Evolutionary conservation across 352 stramenopile species (phyloP), one percentile per base, ranked within the genome.

Genomic region (Halophytophthora batemanensis): DNA sequence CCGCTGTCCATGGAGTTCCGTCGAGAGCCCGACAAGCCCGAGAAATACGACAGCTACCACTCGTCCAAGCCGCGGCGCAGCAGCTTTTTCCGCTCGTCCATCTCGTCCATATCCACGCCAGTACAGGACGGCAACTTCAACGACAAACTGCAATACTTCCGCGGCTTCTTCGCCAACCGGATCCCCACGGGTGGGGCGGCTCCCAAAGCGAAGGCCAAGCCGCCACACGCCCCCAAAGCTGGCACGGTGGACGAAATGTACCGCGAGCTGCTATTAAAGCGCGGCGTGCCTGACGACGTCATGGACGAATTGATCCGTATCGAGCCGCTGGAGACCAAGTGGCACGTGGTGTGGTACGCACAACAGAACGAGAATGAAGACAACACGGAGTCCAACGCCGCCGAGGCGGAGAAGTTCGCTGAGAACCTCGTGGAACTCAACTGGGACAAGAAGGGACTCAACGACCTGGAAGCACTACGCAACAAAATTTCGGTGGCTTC

Each of bases 161-260:
- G 82, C 11, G 82, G 82, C 18, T 93, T 93, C 48, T 93, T 91
- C 49, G 75, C 82, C 13, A 90, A 87, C 19, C 74, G 79, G 25
- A 86, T 93, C 49, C 80, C 82, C 0, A 93, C 82, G 3, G 76
- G 80, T 28, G 77, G 77, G 10, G 64, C 82, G 13, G 74, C 76
- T 0, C 66, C 74, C 1, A 91, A 89, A 43, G 54, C 69, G n/a
- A 82, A 88, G 50, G 77, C 87, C 31, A 89, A 88, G 42, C 70
- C 77, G 0, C 62, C 70, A 2, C 77, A 77, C 33, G 69, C 72
- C 15, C 74, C 77, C 7, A 81, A 75, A 44, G 62, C 64, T 29
- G 82, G 87, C 13, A 88, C 76, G 0, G 82, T 93, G n/a, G 82
- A 93, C 40, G 78, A 93, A 45, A 93, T 93, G 82, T 93, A 93